phyloP scores from a whole-genome alignment of 2,329 filamentous ascomycete genomes.

The Chrysoporthe austroafricana region DNA sequence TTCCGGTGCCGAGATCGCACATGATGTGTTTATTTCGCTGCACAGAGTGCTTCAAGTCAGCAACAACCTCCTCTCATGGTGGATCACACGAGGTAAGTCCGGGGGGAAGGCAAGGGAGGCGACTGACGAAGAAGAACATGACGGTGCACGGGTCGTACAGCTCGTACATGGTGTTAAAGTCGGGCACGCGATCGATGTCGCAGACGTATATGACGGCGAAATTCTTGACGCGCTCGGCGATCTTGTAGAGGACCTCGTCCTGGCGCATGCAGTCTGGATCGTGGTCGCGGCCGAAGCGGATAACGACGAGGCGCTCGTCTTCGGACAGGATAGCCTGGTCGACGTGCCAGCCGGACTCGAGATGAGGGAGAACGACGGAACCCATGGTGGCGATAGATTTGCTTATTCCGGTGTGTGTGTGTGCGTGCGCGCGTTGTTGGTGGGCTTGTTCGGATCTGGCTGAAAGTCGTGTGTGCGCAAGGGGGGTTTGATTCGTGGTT shows the following conservation, averaged over 20 bases:
- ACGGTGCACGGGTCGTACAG: conserved; percentile 78
- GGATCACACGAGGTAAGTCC: background rate
- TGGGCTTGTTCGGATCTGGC: background rate
- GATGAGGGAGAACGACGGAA: conserved; percentile 89
- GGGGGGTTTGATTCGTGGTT: background rate
- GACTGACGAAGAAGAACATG: conserved; percentile 74
- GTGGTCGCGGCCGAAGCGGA: conserved; percentile 88
- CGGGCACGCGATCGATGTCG: conserved; percentile 86
- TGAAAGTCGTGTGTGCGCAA: background rate
- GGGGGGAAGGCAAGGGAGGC: background rate
- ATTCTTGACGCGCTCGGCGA: conserved; percentile 92
- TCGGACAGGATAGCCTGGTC: conserved; percentile 83
- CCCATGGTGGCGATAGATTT: conserved; percentile 53
- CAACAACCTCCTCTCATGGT: conserved; percentile 4
- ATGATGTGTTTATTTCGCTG: conserved; percentile 95
- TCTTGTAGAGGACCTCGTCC: conserved; percentile 93
- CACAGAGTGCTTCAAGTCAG: conserved; percentile 49
- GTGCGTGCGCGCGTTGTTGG: background rate
- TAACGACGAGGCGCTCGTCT: conserved; percentile 82
- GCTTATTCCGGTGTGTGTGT: background rate
- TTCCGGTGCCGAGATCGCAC: conserved; percentile 96
- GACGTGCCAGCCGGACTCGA: conserved; percentile 94
- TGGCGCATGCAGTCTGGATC: conserved; percentile 76
- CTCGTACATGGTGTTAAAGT: conserved; percentile 95
- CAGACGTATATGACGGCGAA: conserved; percentile 92